A percentile compares a stretch with the other conserved stretches of the same genome.
Conservation (phyloP, 2,329 filamentous ascomycete genomes). For the Scolecobasidium constrictum region DNA sequence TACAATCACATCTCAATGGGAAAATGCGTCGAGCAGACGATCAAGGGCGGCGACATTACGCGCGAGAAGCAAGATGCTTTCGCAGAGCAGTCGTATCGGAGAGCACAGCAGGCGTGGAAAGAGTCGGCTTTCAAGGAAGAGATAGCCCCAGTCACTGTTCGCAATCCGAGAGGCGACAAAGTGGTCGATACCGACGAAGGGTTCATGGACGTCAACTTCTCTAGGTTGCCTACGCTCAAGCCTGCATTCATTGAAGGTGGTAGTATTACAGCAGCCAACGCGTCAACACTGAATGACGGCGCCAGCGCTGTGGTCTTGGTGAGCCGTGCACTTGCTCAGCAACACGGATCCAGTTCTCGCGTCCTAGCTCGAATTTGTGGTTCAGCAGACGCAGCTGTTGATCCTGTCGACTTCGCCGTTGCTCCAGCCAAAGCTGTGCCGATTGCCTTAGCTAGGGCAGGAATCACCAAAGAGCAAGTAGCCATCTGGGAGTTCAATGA, state of each 20-base stretch:
- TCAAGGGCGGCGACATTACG: slow-evolving; percentile 72
- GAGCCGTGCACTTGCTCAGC: slow-evolving; percentile 66
- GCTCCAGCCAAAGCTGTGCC: slow-evolving; percentile 88
- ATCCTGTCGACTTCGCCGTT: slow-evolving; percentile 87
- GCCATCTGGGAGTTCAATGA: slow-evolving; percentile 98
- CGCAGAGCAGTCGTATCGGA: slow-evolving; percentile 78
- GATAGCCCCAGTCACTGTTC: slow-evolving; percentile 77
- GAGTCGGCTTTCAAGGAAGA: slow-evolving; percentile 76
- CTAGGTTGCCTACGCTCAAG: slow-evolving; percentile 78
- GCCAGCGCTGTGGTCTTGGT: slow-evolving; percentile 81
- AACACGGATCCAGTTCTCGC: slow-evolving; percentile 67
- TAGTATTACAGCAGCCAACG: slow-evolving; percentile 89
- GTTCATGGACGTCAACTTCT: slow-evolving; percentile 73
- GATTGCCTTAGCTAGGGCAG: slow-evolving; percentile 75
- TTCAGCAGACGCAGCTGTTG: slow-evolving; percentile 80
- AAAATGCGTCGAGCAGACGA: slow-evolving; percentile 88
- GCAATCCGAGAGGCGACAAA: slow-evolving; percentile 67
- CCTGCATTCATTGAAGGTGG: slow-evolving; percentile 84
- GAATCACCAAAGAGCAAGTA: slow-evolving; percentile 84
- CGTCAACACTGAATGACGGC: slow-evolving; percentile 89
- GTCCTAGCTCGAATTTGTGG: slow-evolving; percentile 81
- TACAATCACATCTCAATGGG: slow-evolving; percentile 98
- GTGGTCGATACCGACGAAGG: slow-evolving; percentile 79
- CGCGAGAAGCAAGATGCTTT: slow-evolving; percentile 85
- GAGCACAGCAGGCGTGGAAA: slow-evolving; percentile 84